Base-by-base conservation (phyloP, 2,329 filamentous ascomycete genomes). In the Talaromyces funiculosus region DNA sequence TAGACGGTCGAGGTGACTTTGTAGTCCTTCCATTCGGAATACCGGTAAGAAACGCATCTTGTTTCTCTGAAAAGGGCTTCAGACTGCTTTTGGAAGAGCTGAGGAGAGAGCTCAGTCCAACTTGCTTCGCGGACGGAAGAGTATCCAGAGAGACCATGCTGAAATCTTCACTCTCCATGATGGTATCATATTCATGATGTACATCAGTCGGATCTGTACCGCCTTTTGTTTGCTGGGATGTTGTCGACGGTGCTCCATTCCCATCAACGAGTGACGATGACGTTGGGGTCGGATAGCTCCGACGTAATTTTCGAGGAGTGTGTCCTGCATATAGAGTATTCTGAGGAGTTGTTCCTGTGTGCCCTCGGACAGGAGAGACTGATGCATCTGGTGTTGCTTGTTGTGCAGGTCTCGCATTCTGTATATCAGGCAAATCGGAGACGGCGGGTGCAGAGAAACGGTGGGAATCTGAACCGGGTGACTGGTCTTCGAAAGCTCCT, bases 91-190 rank as follows among this genome's bases (percentile, higher is more conserved):
- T 69, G 14, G 63, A 65, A 14, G 66, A 63, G 31, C 70, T 67
- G 14, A 68, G 63, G 42, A 72, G 70, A 18, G 67, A 71, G 24
- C 71, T 74, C 38, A 75, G 70, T 2, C 73, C 67, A 60, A 76
- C 73, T 63, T 79, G 75, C 63, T 75, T 75, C 22, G 78, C 73
- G 3, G 81, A 83, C 5, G 80, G 80, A 22, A 84, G 69, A 3
- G 81, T 81, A 61, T 82, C 78, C 47, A 83, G 70, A 12, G 82
- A 83, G 51, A 84, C 81, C 80, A 84, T 82, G 61, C 80, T 84
- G 62, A 84, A 84, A 3, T 79, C 81, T 72, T 84, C 81, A 64
- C 81, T 83, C 68, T 84, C 81, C 64, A 84, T 74, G 20, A 84
- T 81, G 1, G 81, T 81, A 67, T 84, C 81, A 62, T 80, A 81